phyloP scores from a whole-genome alignment of 225 moss, liverwort and hornwort species.

The Polytrichum formosum region DNA sequence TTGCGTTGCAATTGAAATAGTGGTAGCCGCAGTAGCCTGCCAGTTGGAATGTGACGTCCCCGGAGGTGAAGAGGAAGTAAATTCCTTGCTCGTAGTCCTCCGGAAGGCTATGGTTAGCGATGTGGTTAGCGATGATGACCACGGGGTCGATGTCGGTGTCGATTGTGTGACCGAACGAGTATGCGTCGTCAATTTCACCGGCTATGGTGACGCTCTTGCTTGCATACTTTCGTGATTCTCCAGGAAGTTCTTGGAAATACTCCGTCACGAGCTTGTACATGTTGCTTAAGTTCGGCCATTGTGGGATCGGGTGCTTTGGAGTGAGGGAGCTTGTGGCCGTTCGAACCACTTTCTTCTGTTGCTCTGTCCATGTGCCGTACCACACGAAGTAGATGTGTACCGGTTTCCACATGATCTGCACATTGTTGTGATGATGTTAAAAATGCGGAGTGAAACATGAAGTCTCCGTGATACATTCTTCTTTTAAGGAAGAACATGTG shows the following conservation, averaged over 20 bases:
- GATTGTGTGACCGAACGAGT: neutral
- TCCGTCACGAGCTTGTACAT: neutral
- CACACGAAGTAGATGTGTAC: conserved; percentile 2
- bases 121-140: neutral
- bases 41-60: neutral
- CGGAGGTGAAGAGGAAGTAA: neutral
- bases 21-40: neutral
- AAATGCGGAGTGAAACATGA: no score
- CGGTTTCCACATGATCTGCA: conserved; percentile 3
- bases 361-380: neutral
- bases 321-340: neutral
- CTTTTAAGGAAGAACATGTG: no score
- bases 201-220: neutral
- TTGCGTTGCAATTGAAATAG: neutral
- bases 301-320: neutral
- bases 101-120: neutral
- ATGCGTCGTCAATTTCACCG: neutral
- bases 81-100: neutral
- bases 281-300: neutral
- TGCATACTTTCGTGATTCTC: neutral
- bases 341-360: neutral
- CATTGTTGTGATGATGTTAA: no score
- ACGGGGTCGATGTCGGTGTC: neutral
- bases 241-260: neutral
- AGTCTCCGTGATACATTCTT: no score